These are phyloP conservation scores for Brasenia schreberi DNA, from an alignment of 164 flowering plant species.

Conservation along the genomic window DNA sequence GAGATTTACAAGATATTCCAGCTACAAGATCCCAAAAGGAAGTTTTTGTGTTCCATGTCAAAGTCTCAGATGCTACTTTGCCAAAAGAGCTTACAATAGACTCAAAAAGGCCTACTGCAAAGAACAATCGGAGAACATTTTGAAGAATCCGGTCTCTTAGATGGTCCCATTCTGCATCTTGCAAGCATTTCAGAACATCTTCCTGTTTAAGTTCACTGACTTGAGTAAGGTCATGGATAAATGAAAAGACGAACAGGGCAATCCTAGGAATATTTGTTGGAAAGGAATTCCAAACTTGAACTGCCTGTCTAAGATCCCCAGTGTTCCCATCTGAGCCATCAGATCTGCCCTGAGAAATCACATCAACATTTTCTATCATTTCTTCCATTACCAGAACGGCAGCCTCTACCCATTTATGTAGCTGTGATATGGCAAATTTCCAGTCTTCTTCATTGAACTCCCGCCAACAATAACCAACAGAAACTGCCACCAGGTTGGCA, in stretches of 20 bases:
- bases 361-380: slow-evolving; percentile 60
- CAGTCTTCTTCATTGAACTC: slow-evolving; percentile 82
- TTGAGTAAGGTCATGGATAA: slow-evolving; percentile 27
- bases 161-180: slow-evolving; percentile 36
- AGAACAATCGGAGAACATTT: slow-evolving; percentile 72
- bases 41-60: slow-evolving; percentile 30
- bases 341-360: slow-evolving; percentile 13
- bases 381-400: slow-evolving; percentile 79
- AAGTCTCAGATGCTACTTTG: slow-evolving; percentile 42
- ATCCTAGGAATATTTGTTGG: slow-evolving; percentile 35
- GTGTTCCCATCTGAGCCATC: slow-evolving; percentile 19
- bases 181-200: slow-evolving; percentile 15
- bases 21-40: slow-evolving; percentile 80
- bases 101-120: slow-evolving; percentile 70
- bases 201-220: slow-evolving; percentile 16
- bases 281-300: slow-evolving; percentile 19
- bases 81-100: slow-evolving; percentile 42
- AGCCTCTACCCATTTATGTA: slow-evolving; percentile 61
- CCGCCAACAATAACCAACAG: slow-evolving; percentile 72
- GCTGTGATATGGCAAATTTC: slow-evolving; percentile 47
- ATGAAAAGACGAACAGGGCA: slow-evolving; percentile 47
- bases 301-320: slow-evolving; percentile 26
- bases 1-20: slow-evolving; percentile 42
- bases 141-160: slow-evolving; percentile 45
- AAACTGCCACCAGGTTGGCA: slow-evolving; percentile 46